Conservation (phyloP, 75 land plant genomes). For the Pinus taeda region DNA sequence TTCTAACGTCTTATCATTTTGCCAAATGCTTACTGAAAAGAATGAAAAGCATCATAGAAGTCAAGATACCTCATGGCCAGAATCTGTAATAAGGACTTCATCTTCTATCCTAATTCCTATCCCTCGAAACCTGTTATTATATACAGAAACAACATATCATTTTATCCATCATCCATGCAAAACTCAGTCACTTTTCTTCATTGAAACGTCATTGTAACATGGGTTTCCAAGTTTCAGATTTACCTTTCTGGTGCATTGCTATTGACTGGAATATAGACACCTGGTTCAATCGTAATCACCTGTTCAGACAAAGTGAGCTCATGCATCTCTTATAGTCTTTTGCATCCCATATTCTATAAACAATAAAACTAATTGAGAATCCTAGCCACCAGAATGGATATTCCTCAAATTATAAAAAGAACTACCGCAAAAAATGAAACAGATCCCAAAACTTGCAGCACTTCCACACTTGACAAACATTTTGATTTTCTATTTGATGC, state of each 20-base stretch:
- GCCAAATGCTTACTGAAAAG: not conserved
- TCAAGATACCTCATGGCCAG: slow-evolving; percentile 79
- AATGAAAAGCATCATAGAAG: not conserved
- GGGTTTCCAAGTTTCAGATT: not conserved
- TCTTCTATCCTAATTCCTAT: slow-evolving; percentile 96
- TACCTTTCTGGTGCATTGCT: slow-evolving; percentile 71
- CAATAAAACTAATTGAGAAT: too few species aligned
- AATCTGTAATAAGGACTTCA: slow-evolving; percentile 89
- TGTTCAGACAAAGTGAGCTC: slow-evolving; percentile 13
- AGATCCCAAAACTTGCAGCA: too few species aligned
- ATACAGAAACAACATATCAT: not conserved
- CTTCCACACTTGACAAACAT: too few species aligned
- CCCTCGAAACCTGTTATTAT: slow-evolving; percentile 67
- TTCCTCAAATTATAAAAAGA: too few species aligned
- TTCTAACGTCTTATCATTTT: not conserved
- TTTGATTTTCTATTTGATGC: too few species aligned
- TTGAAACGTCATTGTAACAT: not conserved
- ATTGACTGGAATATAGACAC: slow-evolving; percentile 69
- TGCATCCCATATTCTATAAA: too few species aligned
- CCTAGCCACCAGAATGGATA: too few species aligned
- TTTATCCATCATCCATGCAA: not conserved
- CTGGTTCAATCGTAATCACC: slow-evolving; percentile 96
- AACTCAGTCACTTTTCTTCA: not conserved
- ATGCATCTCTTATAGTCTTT: too few species aligned
- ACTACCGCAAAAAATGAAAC: too few species aligned